Base-by-base conservation (phyloP, 2,329 filamentous ascomycete genomes). In the Phialocephala sp. region DNA sequence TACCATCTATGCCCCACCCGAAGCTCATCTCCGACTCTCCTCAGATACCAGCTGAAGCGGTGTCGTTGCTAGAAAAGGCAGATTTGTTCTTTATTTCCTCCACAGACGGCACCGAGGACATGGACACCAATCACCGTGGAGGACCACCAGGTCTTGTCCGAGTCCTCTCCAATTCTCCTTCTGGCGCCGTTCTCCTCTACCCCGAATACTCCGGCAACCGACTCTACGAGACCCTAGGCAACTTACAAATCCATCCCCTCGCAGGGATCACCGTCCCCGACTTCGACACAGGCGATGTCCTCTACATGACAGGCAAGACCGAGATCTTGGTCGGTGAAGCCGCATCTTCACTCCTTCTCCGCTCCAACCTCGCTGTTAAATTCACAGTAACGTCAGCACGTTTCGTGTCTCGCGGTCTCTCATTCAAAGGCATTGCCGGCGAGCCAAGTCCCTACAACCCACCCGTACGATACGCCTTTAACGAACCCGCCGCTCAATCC, bases 151-250 rank as follows among this genome's bases (percentile, higher is more conserved):
- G 92, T 0, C 93, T 95, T 72, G 79, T 94, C 24, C 85, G 92
- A 15, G 80, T 93, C 11, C 75, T 87, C 1, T 84, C 83, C 32
- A 88, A 90, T 63, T 77, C 80, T 4, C 8, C 39, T 11, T 43
- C 35, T 15, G 76, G 68, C 8, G 74, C 73, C 59, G 61, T 66
- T 2, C 77, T 95, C 18, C 80, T 89, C 3, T 95, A 91, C 76
- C 92, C 92, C 0, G 92, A 96, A 74, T 95, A 69, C 76, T 92
- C 90, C 0, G 92, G 92, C 12, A 95, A 95, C 76, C 82, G 91
- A 20, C 79, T 94, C 0, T 95, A 94, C 72, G 91, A 95, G 76
- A 91, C 89, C 0, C 82, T 95, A 0, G 92, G 92, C 1, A 95
- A 95, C 74, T 79, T 95, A 18, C 80, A 84, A 47, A 77, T 83